Evolutionary conservation across 139 green algal species (phyloP), one percentile per base, ranked within the genome.

Genomic region (Eudorina sp.): DNA sequence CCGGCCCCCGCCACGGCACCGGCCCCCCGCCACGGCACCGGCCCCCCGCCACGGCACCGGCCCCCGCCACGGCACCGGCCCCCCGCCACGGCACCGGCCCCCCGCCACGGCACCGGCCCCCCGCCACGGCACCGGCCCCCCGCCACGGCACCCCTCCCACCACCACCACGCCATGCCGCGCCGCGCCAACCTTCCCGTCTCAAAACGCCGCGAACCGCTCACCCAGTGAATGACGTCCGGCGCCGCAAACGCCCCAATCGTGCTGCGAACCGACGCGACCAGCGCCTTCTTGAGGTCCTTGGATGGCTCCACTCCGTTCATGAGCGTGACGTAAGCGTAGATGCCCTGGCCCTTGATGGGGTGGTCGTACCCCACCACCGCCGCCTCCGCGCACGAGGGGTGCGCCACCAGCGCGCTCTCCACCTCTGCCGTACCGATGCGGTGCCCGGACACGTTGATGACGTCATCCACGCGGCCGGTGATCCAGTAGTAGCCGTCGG

Each of bases 201-300:
- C n/a, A n/a, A n/a, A n/a, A n/a, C n/a, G n/a, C n/a, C n/a, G n/a
- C n/a, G n/a, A n/a, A n/a, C 6, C 21, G 0, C 82, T 88, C 82
- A 88, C 82, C 96, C 96, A 99, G 90, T 99, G 97, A 85, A 99
- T 99, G 64, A 96, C 92, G 83, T 99, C 98, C 6, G 98, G 98
- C 31, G 96, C 94, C 51, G 98, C 98, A 92, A 99, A 98, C 38
- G 97, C 92, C 1, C 98, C 97, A 25, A 96, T 95, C 76, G 55
- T 76, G 1, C 13, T 85, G 46, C 94, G 86, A 25, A 96, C 94
- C 16, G 78, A 29, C 16, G 27, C 85, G 9, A 93, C 58, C 62
- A 95, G 90, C 72, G 89, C 76, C 79, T 90, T 90, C 60, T 70
- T 64, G 16, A 86, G 53, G 29, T 86, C 73, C 40, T 48, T 25